These are phyloP conservation scores for Petasospora rhodanensis DNA, from an alignment of 1,139 yeast genomes.

Conservation along the genomic window DNA sequence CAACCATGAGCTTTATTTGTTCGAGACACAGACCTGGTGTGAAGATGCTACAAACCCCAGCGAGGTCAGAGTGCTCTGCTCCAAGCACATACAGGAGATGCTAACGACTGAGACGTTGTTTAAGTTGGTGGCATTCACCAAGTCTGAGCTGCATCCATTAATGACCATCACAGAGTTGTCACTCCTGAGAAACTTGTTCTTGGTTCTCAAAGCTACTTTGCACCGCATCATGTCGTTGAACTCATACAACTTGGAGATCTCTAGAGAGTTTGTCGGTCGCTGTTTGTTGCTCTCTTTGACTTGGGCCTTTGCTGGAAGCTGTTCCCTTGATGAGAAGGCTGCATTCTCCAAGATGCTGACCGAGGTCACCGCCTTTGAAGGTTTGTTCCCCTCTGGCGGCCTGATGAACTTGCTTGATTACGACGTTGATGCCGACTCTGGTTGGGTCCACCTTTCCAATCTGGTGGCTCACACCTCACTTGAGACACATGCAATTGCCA, in stretches of 20 bases:
- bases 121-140: constrained; percentile 9
- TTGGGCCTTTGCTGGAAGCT: constrained; percentile 53
- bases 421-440: constrained; percentile 54
- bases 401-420: constrained; percentile 37
- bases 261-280: constrained; percentile 22
- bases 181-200: constrained; percentile 36
- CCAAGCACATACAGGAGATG: constrained; percentile 14
- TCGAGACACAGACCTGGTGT: constrained; percentile 2
- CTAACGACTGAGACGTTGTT: constrained; percentile 18
- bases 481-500: constrained; percentile 59
- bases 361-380: constrained; percentile 31
- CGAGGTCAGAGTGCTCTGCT: no score
- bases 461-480: constrained; percentile 46
- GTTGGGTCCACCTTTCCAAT: constrained; percentile 47
- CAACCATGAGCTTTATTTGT: constrained; percentile 10
- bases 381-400: constrained; percentile 15
- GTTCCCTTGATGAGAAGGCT: constrained; percentile 18
- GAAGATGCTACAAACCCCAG: no score
- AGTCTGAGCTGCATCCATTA: constrained; percentile 39
- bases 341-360: constrained; percentile 32
- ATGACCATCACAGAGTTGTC: constrained; percentile 46
- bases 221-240: background rate
- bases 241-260: background rate
- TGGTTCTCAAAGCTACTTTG: constrained; percentile 25
- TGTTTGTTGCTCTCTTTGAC: constrained; percentile 41